These are phyloP conservation scores for Xylaria cubensis DNA, from an alignment of 495 filamentous ascomycete genomes.

Conservation along the genomic window DNA sequence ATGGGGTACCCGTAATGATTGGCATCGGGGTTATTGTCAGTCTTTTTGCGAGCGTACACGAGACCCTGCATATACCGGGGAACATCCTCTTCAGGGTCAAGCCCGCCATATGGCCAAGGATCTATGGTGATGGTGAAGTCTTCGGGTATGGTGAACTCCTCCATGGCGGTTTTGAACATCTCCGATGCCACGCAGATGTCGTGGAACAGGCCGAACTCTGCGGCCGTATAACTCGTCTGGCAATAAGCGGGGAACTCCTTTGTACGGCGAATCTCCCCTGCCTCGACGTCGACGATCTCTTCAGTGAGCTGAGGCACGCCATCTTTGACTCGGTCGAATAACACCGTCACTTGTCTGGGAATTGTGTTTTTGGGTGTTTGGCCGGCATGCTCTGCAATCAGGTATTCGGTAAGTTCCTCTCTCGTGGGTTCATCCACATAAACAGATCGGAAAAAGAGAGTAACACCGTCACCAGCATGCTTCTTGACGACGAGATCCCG, in stretches of 20 bases:
- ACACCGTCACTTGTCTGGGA: constrained; percentile 64
- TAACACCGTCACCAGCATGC: constrained; percentile 36
- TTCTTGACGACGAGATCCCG: constrained; percentile 38
- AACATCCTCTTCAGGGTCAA: constrained; percentile 62
- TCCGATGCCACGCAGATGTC: constrained; percentile 65
- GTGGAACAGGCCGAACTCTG: constrained; percentile 68
- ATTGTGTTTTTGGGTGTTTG: constrained; percentile 54
- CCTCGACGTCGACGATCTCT: constrained; percentile 65
- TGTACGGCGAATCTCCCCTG: constrained; percentile 55
- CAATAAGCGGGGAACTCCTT: constrained; percentile 62
- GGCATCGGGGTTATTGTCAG: constrained; percentile 55
- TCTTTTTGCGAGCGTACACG: constrained; percentile 55
- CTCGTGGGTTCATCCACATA: constrained; percentile 70
- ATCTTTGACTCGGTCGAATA: constrained; percentile 69
- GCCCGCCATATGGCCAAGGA: constrained; percentile 74
- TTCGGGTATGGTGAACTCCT: constrained; percentile 67
- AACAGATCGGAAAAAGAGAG: constrained; percentile 67
- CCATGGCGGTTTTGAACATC: constrained; percentile 65
- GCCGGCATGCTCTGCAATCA: constrained; percentile 52
- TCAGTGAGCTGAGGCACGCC: constrained; percentile 68
- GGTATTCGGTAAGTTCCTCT: constrained; percentile 54
- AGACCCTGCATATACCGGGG: constrained; percentile 58
- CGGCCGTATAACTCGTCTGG: constrained; percentile 66
- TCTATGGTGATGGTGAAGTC: constrained; percentile 71
- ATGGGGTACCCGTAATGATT: constrained; percentile 66